Evolutionary conservation across 768 basidiomycete genomes (phyloP).

Genomic region (Boletus speciosus): DNA sequence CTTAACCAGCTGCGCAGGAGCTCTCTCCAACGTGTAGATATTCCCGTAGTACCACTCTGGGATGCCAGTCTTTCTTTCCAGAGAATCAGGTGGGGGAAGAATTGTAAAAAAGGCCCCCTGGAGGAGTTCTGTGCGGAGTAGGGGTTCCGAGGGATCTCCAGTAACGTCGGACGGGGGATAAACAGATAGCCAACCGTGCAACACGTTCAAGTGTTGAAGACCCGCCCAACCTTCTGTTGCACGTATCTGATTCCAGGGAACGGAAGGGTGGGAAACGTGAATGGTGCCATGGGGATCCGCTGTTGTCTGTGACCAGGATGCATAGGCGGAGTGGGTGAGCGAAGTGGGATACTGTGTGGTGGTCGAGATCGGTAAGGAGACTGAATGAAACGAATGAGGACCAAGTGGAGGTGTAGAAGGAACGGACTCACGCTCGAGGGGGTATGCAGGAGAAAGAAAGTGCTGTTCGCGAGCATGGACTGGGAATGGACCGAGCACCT

Average conservation of each 20-base stretch:
- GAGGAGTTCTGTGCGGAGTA: constrained; percentile 56
- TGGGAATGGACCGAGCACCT: constrained; percentile 84
- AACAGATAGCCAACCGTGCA: constrained; percentile 62
- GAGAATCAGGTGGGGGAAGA: constrained; percentile 41
- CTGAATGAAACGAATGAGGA: constrained; percentile 6
- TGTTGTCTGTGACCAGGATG: constrained; percentile 52
- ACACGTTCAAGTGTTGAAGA: constrained; percentile 73
- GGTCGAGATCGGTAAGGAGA: constrained; percentile 9
- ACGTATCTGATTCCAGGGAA: constrained; percentile 66
- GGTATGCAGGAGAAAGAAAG: constrained; percentile 74
- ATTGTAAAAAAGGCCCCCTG: constrained; percentile 79
- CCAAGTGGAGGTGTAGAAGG: not conserved
- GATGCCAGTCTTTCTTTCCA: constrained; percentile 22
- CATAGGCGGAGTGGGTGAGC: constrained; percentile 35
- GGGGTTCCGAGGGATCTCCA: constrained; percentile 31
- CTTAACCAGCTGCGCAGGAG: constrained; percentile 45
- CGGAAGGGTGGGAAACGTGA: constrained; percentile 58
- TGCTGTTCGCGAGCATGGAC: constrained; percentile 83
- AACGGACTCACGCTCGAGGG: constrained; percentile 52
- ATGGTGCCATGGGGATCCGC: constrained; percentile 46
- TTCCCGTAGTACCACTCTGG: constrained; percentile 80
- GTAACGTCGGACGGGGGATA: constrained; percentile 37
- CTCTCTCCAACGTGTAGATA: constrained; percentile 66
- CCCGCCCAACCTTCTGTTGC: constrained; percentile 84
- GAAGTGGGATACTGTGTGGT: constrained; percentile 57